Conservation (phyloP, 106 monocot species). For the Iris macrosiphon region DNA sequence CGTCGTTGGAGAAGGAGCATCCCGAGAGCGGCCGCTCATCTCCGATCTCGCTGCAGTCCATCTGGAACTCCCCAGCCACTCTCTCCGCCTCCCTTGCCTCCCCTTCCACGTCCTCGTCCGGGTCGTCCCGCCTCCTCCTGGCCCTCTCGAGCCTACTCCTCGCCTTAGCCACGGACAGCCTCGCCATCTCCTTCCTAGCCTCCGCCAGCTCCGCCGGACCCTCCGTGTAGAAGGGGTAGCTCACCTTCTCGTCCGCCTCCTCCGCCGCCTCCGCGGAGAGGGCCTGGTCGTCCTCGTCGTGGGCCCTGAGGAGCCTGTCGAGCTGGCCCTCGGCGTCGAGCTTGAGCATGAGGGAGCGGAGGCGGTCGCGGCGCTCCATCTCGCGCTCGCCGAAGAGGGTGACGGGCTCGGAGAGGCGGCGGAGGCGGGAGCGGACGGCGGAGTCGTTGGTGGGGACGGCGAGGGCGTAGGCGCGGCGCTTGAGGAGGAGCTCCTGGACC, state of each 20-base stretch:
- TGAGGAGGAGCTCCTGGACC: slow-evolving; percentile 70
- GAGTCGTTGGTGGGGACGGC: slow-evolving; percentile 96
- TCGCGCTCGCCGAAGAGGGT: slow-evolving; percentile 97
- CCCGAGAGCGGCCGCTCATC: slow-evolving; percentile 84
- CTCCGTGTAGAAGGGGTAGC: slow-evolving; percentile 92
- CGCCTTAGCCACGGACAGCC: slow-evolving; percentile 53
- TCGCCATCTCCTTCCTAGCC: slow-evolving; percentile 55
- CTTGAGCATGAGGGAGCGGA: slow-evolving; percentile 66
- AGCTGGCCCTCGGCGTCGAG: slow-evolving; percentile 81
- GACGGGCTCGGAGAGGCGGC: slow-evolving; percentile 85
- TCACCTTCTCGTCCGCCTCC: slow-evolving; percentile 28
- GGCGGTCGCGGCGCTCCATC: slow-evolving; percentile 96
- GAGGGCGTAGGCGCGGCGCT: slow-evolving; percentile 87
- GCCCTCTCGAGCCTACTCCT: slow-evolving; percentile 56
- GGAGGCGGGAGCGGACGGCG: slow-evolving; percentile 81
- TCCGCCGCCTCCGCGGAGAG: slow-evolving; percentile 15
- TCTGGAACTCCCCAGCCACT: slow-evolving; percentile 46
- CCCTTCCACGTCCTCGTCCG: slow-evolving; percentile 80
- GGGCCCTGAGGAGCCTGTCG: slow-evolving; percentile 50
- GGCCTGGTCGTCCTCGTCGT: slow-evolving; percentile 51
- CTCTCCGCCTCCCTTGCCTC: slow-evolving; percentile 57
- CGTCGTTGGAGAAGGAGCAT: slow-evolving; percentile 81
- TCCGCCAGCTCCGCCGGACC: slow-evolving; percentile 56
- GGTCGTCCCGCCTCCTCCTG: slow-evolving; percentile 82
- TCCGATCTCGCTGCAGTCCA: slow-evolving; percentile 89